Evolutionary conservation across 2,329 filamentous ascomycete genomes (phyloP), one percentile per base, ranked within the genome.

Genomic region (Mariannaea sp.): DNA sequence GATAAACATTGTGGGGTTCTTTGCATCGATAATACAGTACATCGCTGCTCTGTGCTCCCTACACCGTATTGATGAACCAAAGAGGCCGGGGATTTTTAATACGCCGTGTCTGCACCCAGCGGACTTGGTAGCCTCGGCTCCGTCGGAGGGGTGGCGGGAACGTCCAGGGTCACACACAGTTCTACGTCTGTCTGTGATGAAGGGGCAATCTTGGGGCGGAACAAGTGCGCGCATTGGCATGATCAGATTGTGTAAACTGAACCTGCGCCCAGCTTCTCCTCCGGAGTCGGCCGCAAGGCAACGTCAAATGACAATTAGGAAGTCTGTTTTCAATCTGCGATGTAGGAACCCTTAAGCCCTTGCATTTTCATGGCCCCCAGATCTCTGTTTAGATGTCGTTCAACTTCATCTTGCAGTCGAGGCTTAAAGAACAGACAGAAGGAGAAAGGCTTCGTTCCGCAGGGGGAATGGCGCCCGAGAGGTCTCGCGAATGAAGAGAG

Each of bases 141-240:
- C 64, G 64, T 65, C 57, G 59, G 61, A 57, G 61, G 45, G 55
- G 63, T 65, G 63, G 63, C 63, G 63, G 63, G 63, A 66, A 63
- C 50, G 53, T 53, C 59, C 61, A 63, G 60, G 61, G 59, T 65
- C 54, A 49, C n/a, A n/a, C n/a, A n/a, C n/a, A n/a, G n/a, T n/a
- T n/a, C n/a, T n/a, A n/a, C n/a, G 57, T 61, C 36, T 24, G 58
- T 63, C 53, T 58, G 57, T 50, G 59, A 61, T 65, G 59, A 65
- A 65, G 62, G 56, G 63, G 59, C 51, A 48, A 58, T 24, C 51
- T 55, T 57, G 56, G 64, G 58, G 55, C 55, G 56, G 56, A 65
- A 60, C 30, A 62, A 54, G 63, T 57, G 39, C 39, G 47, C 42
- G 47, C 59, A 55, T 61, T 57, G 61, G 63, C 59, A 61, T 62